phyloP scores from a whole-genome alignment of 768 basidiomycete species.

The Leucosporidium yakuticum region DNA sequence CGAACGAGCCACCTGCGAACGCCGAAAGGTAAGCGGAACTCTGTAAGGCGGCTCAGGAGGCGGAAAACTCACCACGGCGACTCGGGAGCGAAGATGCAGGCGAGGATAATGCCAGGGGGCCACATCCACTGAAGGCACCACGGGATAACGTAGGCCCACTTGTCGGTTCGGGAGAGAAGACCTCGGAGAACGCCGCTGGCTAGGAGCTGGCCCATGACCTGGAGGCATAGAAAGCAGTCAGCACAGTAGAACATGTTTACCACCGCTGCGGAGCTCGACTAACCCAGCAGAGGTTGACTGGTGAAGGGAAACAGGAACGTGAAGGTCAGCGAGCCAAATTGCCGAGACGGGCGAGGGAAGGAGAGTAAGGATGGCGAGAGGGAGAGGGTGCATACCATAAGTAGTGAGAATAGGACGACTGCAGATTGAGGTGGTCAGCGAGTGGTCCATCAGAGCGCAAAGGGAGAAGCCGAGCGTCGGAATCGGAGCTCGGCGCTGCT shows the following conservation, averaged over 20 bases:
- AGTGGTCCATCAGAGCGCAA: no score
- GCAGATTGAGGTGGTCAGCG: no score
- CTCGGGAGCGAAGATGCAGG: conserved; percentile 40
- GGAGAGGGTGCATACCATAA: no score
- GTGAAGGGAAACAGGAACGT: conserved; percentile 18
- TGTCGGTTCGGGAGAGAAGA: conserved; percentile 21
- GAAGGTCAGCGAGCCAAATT: conserved; percentile 13
- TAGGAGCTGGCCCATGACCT: conserved; percentile 38
- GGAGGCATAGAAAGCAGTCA: no score
- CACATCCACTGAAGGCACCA: conserved; percentile 41
- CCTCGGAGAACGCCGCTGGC: conserved; percentile 38
- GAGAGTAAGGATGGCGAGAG: no score
- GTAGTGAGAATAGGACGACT: no score
- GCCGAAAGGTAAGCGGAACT: neutral
- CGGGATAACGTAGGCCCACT: conserved; percentile 35
- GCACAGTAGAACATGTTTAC: no score
- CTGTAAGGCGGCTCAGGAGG: conserved; percentile 4
- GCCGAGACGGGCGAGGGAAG: no score
- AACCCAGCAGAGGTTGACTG: conserved; percentile 46
- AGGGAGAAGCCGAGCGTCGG: no score
- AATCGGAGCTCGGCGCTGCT: no score
- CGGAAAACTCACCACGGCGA: conserved; percentile 26
- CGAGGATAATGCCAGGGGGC: conserved; percentile 42
- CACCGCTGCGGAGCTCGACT: no score
- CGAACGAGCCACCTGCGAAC: conserved; percentile 41